Base-by-base conservation (phyloP, 2,329 filamentous ascomycete species). In the Fusarium graminum region DNA sequence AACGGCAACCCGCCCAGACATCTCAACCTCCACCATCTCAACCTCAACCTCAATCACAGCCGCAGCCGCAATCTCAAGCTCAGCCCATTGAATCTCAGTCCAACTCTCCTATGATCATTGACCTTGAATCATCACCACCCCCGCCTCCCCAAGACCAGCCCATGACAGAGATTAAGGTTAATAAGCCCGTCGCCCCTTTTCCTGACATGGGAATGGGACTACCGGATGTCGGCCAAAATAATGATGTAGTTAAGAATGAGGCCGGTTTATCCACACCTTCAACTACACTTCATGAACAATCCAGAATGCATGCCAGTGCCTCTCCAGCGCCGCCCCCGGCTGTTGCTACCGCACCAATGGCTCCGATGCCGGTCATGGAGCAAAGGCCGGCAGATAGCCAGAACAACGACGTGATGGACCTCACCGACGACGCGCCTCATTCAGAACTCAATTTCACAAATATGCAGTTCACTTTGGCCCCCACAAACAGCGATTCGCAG, bases 191-290 rank as follows among this genome's bases (percentile, higher is more conserved):
- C 49, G 86, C 86, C 16, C 82, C 86, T 0, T 83, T 87, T 63
- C 83, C 85, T 3, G 83, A 87, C 64, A 87, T 87, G 83, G 84
- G 83, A 28, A 80, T 85, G 75, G 82, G 77, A 28, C 79, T 79
- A 60, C 68, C 77, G 41, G 74, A 75, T 53, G 39, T 72, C n/a
- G 52, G 62, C 8, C 69, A 71, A 22, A 29, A 60, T 16, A 59
- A 68, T 13, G 44, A 58, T 5, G 40, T 42, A 10, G 53, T 73
- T 30, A 75, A 75, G 49, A 63, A 72, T 14, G 72, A 74, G 30
- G 41, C 59, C 14, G 49, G 52, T 4, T 42, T 62, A 30, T 45
- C 50, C 19, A 55, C 68, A 16, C 52, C 63, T n/a, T 47, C 55
- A 38, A 59, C 52, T 6, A 36, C 67, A 8, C 40, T 47, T 6